Evolutionary conservation across 2,329 filamentous ascomycete genomes (phyloP).

Genomic region (Tolypocladium ophioglossoides): DNA sequence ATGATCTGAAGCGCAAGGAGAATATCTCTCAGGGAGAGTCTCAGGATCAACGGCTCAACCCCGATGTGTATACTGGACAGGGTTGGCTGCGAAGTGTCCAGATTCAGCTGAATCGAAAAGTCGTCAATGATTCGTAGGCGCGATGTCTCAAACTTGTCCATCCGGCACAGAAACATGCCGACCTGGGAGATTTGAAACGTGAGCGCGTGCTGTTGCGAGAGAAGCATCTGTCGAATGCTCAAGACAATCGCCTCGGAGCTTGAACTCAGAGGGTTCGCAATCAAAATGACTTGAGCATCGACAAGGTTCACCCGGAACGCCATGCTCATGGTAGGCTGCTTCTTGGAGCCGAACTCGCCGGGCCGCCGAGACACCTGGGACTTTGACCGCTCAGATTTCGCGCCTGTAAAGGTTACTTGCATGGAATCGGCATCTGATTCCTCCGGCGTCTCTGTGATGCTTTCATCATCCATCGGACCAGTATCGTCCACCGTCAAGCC

Average conservation of each 20-base stretch:
- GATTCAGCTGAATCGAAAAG: slow-evolving; percentile 81
- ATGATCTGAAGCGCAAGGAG: slow-evolving; percentile 88
- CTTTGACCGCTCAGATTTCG: slow-evolving; percentile 19
- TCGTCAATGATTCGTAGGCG: slow-evolving; percentile 90
- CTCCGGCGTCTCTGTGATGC: slow-evolving; percentile 44
- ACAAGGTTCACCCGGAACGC: slow-evolving; percentile 91
- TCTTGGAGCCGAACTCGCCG: slow-evolving; percentile 9
- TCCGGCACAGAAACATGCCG: slow-evolving; percentile 96
- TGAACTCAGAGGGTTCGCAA: slow-evolving; percentile 82
- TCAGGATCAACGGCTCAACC: slow-evolving; percentile 81
- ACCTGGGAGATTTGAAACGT: slow-evolving; percentile 90
- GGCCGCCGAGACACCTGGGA: slow-evolving; percentile 17
- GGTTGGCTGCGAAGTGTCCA: slow-evolving; percentile 58
- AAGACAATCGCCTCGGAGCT: slow-evolving; percentile 95
- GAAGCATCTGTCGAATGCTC: slow-evolving; percentile 82
- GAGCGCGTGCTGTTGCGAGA: slow-evolving; percentile 88
- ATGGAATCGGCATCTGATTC: slow-evolving; percentile 50
- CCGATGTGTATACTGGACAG: slow-evolving; percentile 75
- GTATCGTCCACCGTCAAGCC: slow-evolving; percentile 55
- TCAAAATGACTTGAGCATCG: slow-evolving; percentile 91
- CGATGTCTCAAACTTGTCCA: slow-evolving; percentile 93
- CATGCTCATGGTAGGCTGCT: slow-evolving; percentile 49
- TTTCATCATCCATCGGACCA: slow-evolving; percentile 38
- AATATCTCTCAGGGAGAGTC: slow-evolving; percentile 88
- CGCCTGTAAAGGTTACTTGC: slow-evolving; percentile 32